Percentiles rank a stretch among this genome's conserved stretches.
These are phyloP conservation scores for Usnea hakonensis DNA, from an alignment of 495 filamentous ascomycete species.

Conservation along the genomic window DNA sequence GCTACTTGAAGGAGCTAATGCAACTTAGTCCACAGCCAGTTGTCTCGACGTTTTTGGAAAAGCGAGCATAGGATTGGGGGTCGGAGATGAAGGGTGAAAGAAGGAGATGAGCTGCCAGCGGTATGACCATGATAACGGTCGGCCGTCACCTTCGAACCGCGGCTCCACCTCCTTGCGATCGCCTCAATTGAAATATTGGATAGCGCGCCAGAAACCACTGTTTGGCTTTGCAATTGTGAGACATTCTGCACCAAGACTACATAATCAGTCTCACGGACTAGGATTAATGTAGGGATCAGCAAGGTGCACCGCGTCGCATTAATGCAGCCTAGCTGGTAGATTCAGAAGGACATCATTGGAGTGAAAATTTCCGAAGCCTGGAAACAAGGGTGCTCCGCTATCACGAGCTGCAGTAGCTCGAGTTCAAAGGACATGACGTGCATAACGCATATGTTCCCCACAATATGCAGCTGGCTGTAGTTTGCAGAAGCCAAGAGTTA, in stretches of 20 bases:
- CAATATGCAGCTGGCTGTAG: neutral
- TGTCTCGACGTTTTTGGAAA: neutral
- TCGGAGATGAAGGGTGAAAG: neutral
- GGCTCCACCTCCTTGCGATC: neutral
- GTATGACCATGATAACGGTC: neutral
- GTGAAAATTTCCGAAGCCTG: neutral
- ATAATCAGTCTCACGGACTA: too few relatives aligned
- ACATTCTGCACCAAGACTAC: neutral
- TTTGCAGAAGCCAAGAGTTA: neutral
- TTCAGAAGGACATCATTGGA: neutral
- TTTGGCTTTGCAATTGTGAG: neutral
- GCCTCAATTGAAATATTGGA: neutral
- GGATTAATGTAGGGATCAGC: neutral
- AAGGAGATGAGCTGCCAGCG: neutral
- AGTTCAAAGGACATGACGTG: neutral
- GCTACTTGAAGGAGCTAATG: neutral
- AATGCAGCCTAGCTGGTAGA: neutral
- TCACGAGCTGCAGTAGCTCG: neutral
- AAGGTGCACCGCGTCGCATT: neutral
- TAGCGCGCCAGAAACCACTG: neutral
- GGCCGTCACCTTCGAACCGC: neutral
- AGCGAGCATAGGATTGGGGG: neutral
- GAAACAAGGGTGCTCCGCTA: neutral
- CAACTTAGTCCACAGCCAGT: neutral
- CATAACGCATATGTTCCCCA: neutral